phyloP scores from a whole-genome alignment of 2,329 filamentous ascomycete genomes.

The Herpotrichia juniperi region DNA sequence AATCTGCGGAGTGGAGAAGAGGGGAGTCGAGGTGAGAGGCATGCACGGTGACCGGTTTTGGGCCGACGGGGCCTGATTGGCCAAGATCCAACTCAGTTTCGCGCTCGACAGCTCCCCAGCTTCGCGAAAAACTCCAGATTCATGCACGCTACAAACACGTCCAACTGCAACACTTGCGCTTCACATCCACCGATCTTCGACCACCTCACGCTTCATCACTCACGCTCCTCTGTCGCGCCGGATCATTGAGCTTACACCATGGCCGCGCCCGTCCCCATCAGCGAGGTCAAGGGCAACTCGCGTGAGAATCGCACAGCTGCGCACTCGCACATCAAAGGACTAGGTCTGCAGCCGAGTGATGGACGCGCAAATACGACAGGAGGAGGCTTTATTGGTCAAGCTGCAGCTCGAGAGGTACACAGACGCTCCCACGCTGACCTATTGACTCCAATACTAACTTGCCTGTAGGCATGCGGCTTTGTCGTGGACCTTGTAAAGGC shows the following conservation, averaged over 20 bases:
- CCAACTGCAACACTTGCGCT: neutral
- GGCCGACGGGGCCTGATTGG: neutral
- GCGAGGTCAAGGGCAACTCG: slow-evolving; percentile 91
- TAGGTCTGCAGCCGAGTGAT: slow-evolving; percentile 79
- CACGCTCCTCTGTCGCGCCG: neutral
- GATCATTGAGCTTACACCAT: slow-evolving; percentile 21
- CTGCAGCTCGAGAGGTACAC: slow-evolving; percentile 81
- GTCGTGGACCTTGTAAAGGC: slow-evolving; percentile 94
- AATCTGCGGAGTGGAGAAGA: neutral
- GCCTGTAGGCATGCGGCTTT: slow-evolving; percentile 80
- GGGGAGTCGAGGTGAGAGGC: neutral
- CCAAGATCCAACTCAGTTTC: neutral
- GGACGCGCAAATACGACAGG: slow-evolving; percentile 78
- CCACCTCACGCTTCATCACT: neutral
- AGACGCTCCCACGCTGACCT: neutral
- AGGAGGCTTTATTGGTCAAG: slow-evolving; percentile 86
- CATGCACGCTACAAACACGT: neutral
- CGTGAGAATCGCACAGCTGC: slow-evolving; percentile 96
- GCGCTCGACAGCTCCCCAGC: neutral
- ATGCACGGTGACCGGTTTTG: neutral
- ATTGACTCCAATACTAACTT: slow-evolving; percentile 13
- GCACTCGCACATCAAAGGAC: slow-evolving; percentile 96
- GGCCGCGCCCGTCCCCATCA: slow-evolving; percentile 54
- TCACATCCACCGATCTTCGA: neutral
- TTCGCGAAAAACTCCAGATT: slow-evolving; percentile 13